A percentile compares a stretch with the other conserved stretches of the same genome.
phyloP scores from a whole-genome alignment of 2,329 filamentous ascomycete species.

The Knoxdaviesia capensis region DNA sequence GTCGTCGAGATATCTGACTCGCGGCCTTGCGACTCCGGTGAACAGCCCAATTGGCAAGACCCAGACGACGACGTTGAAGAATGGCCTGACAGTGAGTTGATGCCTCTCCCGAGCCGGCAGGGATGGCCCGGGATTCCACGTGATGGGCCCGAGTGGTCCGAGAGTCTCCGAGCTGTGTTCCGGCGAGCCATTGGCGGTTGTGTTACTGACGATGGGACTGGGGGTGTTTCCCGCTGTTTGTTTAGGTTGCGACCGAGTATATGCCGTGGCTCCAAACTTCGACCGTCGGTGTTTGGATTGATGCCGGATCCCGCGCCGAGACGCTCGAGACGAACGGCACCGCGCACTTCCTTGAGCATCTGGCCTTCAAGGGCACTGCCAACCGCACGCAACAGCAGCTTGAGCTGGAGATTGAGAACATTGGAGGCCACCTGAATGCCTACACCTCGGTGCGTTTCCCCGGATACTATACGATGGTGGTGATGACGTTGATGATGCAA shows the following conservation, averaged over 20 bases:
- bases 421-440: slow-evolving; percentile 97
- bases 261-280: slow-evolving; percentile 97
- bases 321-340: slow-evolving; percentile 98
- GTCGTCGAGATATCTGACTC: slow-evolving; percentile 54
- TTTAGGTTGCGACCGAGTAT: slow-evolving; percentile 88
- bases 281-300: slow-evolving; percentile 97
- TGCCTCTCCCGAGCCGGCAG: no score
- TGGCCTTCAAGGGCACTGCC: slow-evolving; percentile 98
- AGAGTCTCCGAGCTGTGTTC: background rate
- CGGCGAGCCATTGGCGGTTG: background rate
- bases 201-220: no score
- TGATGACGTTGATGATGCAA: no score
- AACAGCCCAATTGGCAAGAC: slow-evolving; percentile 50
- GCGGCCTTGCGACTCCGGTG: slow-evolving; percentile 81
- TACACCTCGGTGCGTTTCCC: slow-evolving; percentile 76
- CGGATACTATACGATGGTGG: no score
- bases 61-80: slow-evolving; percentile 88
- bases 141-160: background rate
- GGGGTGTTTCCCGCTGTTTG: background rate
- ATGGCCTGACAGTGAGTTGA: slow-evolving; percentile 72
- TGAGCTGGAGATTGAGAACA: slow-evolving; percentile 99
- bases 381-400: slow-evolving; percentile 92
- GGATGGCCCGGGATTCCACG: no score
- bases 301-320: slow-evolving; percentile 94
- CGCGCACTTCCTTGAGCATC: slow-evolving; percentile 97